Base-by-base conservation (phyloP, 2,329 filamentous ascomycete genomes). In the Graphiopsis chlorocephala region DNA sequence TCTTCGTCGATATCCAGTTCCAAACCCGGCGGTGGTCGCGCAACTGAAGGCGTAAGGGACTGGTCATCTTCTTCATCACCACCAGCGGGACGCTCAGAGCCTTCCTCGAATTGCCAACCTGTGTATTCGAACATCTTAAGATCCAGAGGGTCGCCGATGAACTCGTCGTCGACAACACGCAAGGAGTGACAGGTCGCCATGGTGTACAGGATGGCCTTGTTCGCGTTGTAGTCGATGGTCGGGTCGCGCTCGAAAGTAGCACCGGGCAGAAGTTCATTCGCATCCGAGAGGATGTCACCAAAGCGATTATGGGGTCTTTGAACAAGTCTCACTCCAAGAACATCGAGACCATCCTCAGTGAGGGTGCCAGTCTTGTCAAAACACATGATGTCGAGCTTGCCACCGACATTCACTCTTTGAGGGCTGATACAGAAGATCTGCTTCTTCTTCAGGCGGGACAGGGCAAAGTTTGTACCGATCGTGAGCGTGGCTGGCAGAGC, bases 61-160 rank as follows among this genome's bases (percentile, higher is more conserved):
- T 85, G 83, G 72, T 89, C 89, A 65, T 93, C 90, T 55, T 94
- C 91, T 23, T 92, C 89, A 58, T 90, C 87, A 48, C 83, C 83
- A 29, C 84, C 85, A 7, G 69, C 67, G 26, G 83, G 78, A 61
- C 84, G 84, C 70, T 93, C 88, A 53, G 88, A 88, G 2, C 93
- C 92, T 80, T 99, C 95, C 75, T 97, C 91, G 71, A 92, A 99
- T 3, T 87, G 86, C 95, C 95, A 99, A 6, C 86, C 85, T 0
- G 95, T 98, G 71, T 97, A 99, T 69, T 97, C 90, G 75, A 99
- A 99, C 95, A 99, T 99, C 76, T 98, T 98, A 64, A 97, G 83
- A 76, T 99, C 95, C 1, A 99, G 82, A 4, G 96, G 95, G 73
- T 99, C 95, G 1, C 95, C 95, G 35, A 99, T 85, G 47, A 98